phyloP scores from a whole-genome alignment of 2,329 filamentous ascomycete genomes.

The Ophiostoma himal-ulmi region DNA sequence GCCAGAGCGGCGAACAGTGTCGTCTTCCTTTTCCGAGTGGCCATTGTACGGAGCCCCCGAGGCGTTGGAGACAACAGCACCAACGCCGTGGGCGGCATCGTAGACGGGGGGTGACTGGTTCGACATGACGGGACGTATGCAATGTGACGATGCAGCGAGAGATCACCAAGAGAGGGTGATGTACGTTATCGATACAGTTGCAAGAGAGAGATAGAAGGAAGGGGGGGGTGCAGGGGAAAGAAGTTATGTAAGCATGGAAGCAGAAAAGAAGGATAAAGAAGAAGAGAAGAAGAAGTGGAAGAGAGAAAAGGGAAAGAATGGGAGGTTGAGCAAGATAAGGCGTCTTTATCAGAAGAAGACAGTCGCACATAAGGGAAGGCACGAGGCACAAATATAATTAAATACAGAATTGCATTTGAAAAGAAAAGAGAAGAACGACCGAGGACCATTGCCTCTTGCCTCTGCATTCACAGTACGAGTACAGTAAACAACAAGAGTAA shows the following conservation, averaged over 20 bases:
- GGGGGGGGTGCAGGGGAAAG: background rate
- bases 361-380: background rate
- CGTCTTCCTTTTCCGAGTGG: background rate
- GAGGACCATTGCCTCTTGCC: background rate
- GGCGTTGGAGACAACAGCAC: background rate
- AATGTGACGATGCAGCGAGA: background rate
- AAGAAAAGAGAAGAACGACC: background rate
- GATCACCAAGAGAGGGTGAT: background rate
- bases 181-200: background rate
- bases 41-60: background rate
- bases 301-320: background rate
- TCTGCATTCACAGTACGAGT: background rate
- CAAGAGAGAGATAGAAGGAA: background rate
- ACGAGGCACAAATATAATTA: background rate
- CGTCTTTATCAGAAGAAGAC: background rate
- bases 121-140: conserved; percentile 10
- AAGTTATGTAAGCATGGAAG: background rate
- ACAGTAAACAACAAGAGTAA: background rate
- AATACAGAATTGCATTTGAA: background rate
- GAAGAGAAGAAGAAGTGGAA: background rate
- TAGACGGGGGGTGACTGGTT: background rate
- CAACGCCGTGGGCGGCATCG: background rate
- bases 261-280: conserved; percentile 1
- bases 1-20: background rate
- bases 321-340: background rate